phyloP scores from a whole-genome alignment of 805 yeast genomes.

The Candida quercuum region DNA sequence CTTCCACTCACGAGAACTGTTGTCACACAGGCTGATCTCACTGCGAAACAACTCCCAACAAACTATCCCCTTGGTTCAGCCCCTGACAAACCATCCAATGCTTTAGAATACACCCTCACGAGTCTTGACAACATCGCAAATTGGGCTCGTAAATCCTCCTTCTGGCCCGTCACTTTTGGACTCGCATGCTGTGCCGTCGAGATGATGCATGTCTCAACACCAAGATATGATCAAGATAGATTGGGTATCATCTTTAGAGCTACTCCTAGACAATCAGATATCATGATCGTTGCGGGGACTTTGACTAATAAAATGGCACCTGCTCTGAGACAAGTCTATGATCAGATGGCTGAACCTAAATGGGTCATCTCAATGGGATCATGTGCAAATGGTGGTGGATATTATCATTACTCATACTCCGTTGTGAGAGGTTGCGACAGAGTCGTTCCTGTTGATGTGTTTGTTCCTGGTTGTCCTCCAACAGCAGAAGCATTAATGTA shows the following conservation, averaged over 20 bases:
- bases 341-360: constrained; percentile 92
- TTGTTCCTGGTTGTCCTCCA: constrained; percentile 93
- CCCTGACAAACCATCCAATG: constrained; percentile 40
- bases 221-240: constrained; percentile 89
- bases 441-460: constrained; percentile 81
- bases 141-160: constrained; percentile 90
- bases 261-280: constrained; percentile 88
- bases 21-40: constrained; percentile 12
- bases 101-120: constrained; percentile 77
- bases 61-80: constrained; percentile 16
- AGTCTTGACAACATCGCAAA: constrained; percentile 76
- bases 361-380: constrained; percentile 95
- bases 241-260: constrained; percentile 91
- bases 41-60: constrained; percentile 17
- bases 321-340: constrained; percentile 86
- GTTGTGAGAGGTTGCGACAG: constrained; percentile 91
- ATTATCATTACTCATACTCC: constrained; percentile 83
- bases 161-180: constrained; percentile 93
- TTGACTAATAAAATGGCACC: constrained; percentile 93
- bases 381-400: constrained; percentile 93
- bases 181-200: constrained; percentile 92
- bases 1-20: constrained; percentile 8
- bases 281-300: constrained; percentile 90
- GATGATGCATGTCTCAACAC: constrained; percentile 92
- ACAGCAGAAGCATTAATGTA: constrained; percentile 88